phyloP scores from a whole-genome alignment of 345 rosid genomes.

The Camelina neglecta region DNA sequence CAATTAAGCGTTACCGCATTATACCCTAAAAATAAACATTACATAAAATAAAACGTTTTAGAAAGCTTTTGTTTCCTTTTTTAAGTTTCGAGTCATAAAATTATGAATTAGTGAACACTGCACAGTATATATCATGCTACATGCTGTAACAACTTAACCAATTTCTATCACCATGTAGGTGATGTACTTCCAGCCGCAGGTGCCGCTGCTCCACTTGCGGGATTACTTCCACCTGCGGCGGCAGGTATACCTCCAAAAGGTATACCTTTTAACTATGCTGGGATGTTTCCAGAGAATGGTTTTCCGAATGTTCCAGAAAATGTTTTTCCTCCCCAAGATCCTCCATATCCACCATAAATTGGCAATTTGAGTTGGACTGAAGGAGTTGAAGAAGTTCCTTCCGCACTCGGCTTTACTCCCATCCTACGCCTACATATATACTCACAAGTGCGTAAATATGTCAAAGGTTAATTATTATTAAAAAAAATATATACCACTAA shows the following conservation, averaged over 20 bases:
- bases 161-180: constrained; percentile 3
- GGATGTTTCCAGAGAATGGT: not conserved
- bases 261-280: not conserved
- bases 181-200: not conserved
- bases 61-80: not conserved
- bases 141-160: not conserved
- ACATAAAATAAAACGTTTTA: too few species aligned
- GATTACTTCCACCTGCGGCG: not conserved
- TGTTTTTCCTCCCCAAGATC: constrained; percentile 25
- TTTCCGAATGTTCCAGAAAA: constrained; percentile 30
- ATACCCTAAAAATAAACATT: not conserved
- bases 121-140: not conserved
- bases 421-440: constrained; percentile 23
- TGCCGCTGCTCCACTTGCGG: not conserved
- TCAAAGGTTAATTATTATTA: not conserved
- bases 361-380: constrained; percentile 2
- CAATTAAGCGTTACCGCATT: not conserved
- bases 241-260: not conserved
- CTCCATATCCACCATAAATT: constrained; percentile 28
- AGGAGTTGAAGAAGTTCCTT: not conserved
- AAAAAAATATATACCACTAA: not conserved
- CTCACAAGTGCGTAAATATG: not conserved
- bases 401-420: constrained; percentile 11
- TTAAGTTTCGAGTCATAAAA: constrained; percentile 11
- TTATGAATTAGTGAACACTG: not conserved